Evolutionary conservation across 192 early-diverging fungal genomes (phyloP).

Genomic region (Linnemannia exigua): DNA sequence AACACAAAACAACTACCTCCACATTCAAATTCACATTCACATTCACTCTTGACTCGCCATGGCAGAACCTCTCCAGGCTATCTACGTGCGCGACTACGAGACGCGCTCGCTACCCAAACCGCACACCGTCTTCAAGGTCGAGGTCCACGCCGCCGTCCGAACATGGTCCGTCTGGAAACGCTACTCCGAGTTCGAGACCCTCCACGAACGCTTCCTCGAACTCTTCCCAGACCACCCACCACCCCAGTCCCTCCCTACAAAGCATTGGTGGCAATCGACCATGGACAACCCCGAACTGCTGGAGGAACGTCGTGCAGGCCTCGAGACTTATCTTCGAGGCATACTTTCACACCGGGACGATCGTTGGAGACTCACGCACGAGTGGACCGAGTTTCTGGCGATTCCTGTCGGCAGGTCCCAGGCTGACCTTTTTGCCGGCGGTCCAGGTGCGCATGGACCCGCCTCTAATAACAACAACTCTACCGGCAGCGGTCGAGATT

Average conservation of each 20-base stretch:
- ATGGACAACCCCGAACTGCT: slow-evolving; percentile 70
- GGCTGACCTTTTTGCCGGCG: slow-evolving; percentile 38
- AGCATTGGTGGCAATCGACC: slow-evolving; percentile 76
- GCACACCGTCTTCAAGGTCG: slow-evolving; percentile 81
- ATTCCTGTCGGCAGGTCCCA: slow-evolving; percentile 67
- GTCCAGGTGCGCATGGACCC: neutral
- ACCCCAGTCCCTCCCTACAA: slow-evolving; percentile 78
- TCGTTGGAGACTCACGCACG: slow-evolving; percentile 79
- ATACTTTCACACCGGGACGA: slow-evolving; percentile 81
- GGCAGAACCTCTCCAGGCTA: slow-evolving; percentile 70
- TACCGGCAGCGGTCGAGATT: slow-evolving; percentile 3
- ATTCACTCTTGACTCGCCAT: slow-evolving; percentile 36
- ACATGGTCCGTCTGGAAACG: slow-evolving; percentile 92
- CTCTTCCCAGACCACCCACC: slow-evolving; percentile 77
- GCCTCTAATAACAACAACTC: slow-evolving; percentile 8
- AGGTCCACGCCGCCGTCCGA: slow-evolving; percentile 81
- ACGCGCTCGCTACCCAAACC: slow-evolving; percentile 68
- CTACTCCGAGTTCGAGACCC: slow-evolving; percentile 85
- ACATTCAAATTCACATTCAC: neutral
- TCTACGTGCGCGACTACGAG: slow-evolving; percentile 67
- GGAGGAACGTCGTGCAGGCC: slow-evolving; percentile 80
- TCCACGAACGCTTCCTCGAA: slow-evolving; percentile 71
- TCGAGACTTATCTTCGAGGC: slow-evolving; percentile 84
- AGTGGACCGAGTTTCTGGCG: slow-evolving; percentile 84
- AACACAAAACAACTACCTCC: neutral